Conservation (phyloP, 768 basidiomycete species). For the Russula emetica region DNA sequence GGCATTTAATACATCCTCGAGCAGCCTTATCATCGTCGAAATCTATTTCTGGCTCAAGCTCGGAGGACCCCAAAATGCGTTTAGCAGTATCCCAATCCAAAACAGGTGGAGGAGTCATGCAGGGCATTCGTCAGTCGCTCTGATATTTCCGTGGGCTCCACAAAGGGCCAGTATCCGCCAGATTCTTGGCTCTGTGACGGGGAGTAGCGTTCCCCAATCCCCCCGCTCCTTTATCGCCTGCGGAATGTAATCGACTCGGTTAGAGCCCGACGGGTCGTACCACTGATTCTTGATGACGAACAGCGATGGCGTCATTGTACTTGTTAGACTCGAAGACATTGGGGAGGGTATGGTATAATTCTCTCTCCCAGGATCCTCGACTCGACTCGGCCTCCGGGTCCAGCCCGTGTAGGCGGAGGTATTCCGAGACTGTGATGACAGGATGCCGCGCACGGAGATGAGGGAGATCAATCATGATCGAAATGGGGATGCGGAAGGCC, state of each 20-base stretch:
- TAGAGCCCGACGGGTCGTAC: slow-evolving; percentile 38
- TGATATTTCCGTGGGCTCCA: slow-evolving; percentile 1
- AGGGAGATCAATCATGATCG: slow-evolving; percentile 42
- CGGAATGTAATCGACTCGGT: slow-evolving; percentile 40
- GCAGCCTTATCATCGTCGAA: slow-evolving; percentile 31
- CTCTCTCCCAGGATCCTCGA: slow-evolving; percentile 39
- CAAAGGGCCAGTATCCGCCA: slow-evolving; percentile 11
- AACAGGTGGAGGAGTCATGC: neutral
- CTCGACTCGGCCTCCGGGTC: slow-evolving; percentile 35
- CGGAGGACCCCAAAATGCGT: neutral
- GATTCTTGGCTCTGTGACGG: slow-evolving; percentile 24
- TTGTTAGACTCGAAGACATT: slow-evolving; percentile 30
- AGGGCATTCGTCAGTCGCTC: neutral
- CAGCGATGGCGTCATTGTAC: slow-evolving; percentile 31
- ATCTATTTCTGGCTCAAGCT: slow-evolving; percentile 13
- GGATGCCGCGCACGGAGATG: slow-evolving; percentile 38
- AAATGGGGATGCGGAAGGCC: slow-evolving; percentile 38
- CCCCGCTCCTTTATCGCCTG: slow-evolving; percentile 35
- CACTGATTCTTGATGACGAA: slow-evolving; percentile 39
- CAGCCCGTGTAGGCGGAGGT: slow-evolving; percentile 40
- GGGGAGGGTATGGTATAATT: slow-evolving; percentile 34
- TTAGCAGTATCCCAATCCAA: slow-evolving; percentile 14
- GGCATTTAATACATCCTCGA: slow-evolving; percentile 36
- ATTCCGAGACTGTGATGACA: slow-evolving; percentile 42
- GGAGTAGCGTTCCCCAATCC: slow-evolving; percentile 30